Evolutionary conservation across 345 rosid species (phyloP).

Genomic region (Eutrema yunnanense): DNA sequence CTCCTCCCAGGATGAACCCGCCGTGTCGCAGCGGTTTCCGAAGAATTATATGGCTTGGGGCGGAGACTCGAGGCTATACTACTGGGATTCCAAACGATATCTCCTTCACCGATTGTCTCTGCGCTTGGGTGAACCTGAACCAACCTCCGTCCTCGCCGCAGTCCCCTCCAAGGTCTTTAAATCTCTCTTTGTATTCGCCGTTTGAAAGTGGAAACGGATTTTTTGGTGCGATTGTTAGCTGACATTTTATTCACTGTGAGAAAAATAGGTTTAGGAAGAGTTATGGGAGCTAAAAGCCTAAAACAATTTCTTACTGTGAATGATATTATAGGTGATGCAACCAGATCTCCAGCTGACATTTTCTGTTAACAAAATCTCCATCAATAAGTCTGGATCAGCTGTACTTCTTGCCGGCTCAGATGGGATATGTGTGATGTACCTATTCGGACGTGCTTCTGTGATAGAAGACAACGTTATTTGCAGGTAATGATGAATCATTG

Average conservation of each 20-base stretch:
- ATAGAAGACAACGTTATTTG: constrained; percentile 50
- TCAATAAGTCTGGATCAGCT: constrained; percentile 79
- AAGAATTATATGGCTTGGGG: constrained; percentile 79
- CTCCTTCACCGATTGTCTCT: constrained; percentile 76
- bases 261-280: constrained; percentile 3
- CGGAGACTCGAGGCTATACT: constrained; percentile 71
- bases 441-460: constrained; percentile 63
- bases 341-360: constrained; percentile 50
- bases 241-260: neutral
- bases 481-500: constrained; percentile 45
- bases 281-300: neutral
- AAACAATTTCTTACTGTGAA: neutral
- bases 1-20: constrained; percentile 17
- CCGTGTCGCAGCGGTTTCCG: constrained; percentile 28
- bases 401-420: constrained; percentile 58
- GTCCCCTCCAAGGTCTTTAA: constrained; percentile 61
- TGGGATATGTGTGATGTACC: constrained; percentile 64
- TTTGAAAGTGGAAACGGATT: neutral
- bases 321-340: constrained; percentile 54
- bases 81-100: constrained; percentile 53
- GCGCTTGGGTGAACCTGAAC: constrained; percentile 85
- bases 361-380: constrained; percentile 61
- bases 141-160: constrained; percentile 68
- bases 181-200: neutral
- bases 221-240: neutral